phyloP scores from a whole-genome alignment of 495 filamentous ascomycete species.

The Tuber melanosporum region DNA sequence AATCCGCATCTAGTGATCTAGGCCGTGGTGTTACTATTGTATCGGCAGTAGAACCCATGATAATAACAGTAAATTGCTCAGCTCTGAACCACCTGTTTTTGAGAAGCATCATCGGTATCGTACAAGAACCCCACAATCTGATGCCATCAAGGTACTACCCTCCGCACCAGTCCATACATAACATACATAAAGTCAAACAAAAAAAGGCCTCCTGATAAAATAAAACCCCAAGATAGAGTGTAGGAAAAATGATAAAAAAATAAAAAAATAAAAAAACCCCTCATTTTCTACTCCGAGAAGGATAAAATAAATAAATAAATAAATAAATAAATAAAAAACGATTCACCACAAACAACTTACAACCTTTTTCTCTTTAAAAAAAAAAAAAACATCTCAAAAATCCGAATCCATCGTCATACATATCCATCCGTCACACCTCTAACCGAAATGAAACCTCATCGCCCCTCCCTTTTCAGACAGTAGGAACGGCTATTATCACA shows the following conservation, averaged over 20 bases:
- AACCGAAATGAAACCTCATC: not conserved
- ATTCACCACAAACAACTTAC: not conserved
- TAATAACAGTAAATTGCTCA: not conserved
- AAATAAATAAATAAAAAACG: not conserved
- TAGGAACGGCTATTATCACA: constrained; percentile 1
- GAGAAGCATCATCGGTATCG: constrained; percentile 12
- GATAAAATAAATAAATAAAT: not conserved
- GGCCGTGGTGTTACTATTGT: not conserved
- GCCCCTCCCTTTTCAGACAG: not conserved
- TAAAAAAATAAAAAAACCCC: not conserved
- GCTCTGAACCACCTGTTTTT: not conserved
- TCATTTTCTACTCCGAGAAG: not conserved
- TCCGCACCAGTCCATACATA: not conserved
- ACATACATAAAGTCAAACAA: not conserved
- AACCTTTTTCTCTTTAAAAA: not conserved
- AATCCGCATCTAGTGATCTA: not conserved
- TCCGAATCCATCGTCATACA: not conserved
- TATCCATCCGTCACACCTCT: not conserved
- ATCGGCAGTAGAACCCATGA: not conserved
- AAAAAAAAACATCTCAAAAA: not conserved
- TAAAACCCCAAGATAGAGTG: not conserved
- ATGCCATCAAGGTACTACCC: not conserved
- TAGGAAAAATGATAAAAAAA: not conserved
- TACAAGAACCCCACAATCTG: not conserved
- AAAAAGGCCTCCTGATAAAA: not conserved